These are phyloP conservation scores for Circinella umbellata DNA, from an alignment of 371 early-diverging fungal species.

Conservation along the genomic window DNA sequence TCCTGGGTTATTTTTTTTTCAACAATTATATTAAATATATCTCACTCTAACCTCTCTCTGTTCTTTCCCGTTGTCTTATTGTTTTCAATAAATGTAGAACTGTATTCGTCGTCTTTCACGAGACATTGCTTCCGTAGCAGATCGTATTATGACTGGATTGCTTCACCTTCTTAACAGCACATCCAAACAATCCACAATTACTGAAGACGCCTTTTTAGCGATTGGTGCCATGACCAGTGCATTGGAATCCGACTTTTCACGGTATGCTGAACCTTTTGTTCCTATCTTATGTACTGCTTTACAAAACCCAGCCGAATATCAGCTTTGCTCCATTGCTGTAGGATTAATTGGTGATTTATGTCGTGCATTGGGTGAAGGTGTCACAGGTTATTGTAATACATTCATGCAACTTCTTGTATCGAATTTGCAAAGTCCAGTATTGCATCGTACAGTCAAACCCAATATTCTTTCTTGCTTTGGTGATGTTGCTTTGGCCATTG, in stretches of 20 bases:
- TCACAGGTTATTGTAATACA: slow-evolving; percentile 76
- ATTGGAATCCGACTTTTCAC: slow-evolving; percentile 81
- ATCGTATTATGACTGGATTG: slow-evolving; percentile 87
- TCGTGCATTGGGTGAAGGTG: slow-evolving; percentile 79
- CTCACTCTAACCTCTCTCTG: too few relatives aligned
- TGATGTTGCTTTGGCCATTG: slow-evolving; percentile 96
- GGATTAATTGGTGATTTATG: slow-evolving; percentile 95
- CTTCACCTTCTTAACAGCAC: slow-evolving; percentile 71
- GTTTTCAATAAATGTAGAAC: slow-evolving; percentile 38
- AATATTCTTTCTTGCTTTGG: slow-evolving; percentile 95
- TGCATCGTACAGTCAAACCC: slow-evolving; percentile 90
- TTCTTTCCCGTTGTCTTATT: neutral
- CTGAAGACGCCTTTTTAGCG: slow-evolving; percentile 92
- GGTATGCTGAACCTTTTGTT: slow-evolving; percentile 86
- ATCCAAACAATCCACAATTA: slow-evolving; percentile 81
- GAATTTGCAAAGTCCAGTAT: slow-evolving; percentile 71
- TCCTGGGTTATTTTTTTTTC: neutral
- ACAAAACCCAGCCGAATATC: slow-evolving; percentile 88
- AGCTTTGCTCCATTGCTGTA: slow-evolving; percentile 88
- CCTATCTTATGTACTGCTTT: slow-evolving; percentile 84
- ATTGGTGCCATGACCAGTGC: slow-evolving; percentile 86
- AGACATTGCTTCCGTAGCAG: slow-evolving; percentile 75
- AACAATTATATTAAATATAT: too few relatives aligned
- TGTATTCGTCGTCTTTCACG: slow-evolving; percentile 75
- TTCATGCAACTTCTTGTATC: slow-evolving; percentile 87